These are phyloP conservation scores for Blastobotrys petasosporus DNA, from an alignment of 1,139 yeast genomes.

Conservation along the genomic window DNA sequence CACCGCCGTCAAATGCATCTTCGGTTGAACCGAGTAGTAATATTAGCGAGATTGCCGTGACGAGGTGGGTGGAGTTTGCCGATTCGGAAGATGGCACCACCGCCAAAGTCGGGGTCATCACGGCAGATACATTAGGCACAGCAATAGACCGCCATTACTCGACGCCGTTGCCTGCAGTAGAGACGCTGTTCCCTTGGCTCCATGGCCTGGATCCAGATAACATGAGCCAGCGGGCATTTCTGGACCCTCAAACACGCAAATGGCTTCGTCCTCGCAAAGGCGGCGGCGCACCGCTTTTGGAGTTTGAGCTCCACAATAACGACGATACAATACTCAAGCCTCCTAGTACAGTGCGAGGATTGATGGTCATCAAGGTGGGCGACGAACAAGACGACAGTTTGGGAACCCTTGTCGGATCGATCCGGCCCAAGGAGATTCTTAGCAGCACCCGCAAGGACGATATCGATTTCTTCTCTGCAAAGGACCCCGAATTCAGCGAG, in stretches of 20 bases:
- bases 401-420: conserved; percentile 57
- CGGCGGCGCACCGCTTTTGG: not conserved
- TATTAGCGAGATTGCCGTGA: not conserved
- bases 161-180: conserved; percentile 60
- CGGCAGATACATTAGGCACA: conserved; percentile 26
- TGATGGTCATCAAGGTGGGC: conserved; percentile 36
- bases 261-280: conserved; percentile 14
- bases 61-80: too few relatives aligned
- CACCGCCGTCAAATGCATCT: not conserved
- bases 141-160: conserved; percentile 32
- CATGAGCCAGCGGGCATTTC: conserved; percentile 30
- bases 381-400: conserved; percentile 33
- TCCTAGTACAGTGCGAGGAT: conserved; percentile 27
- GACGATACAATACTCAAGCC: conserved; percentile 13
- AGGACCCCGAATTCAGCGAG: conserved; percentile 3
- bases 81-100: too few relatives aligned
- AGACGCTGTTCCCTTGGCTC: conserved; percentile 80
- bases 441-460: conserved; percentile 3
- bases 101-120: conserved; percentile 18
- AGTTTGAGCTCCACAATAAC: conserved; percentile 7
- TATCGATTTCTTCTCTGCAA: not conserved
- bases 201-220: conserved; percentile 52
- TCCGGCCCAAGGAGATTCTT: conserved; percentile 55
- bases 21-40: not conserved
- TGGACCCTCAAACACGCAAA: conserved; percentile 26